Evolutionary conservation across 2,329 filamentous ascomycete species (phyloP).

Genomic region (Paraconiothyrium sp.): DNA sequence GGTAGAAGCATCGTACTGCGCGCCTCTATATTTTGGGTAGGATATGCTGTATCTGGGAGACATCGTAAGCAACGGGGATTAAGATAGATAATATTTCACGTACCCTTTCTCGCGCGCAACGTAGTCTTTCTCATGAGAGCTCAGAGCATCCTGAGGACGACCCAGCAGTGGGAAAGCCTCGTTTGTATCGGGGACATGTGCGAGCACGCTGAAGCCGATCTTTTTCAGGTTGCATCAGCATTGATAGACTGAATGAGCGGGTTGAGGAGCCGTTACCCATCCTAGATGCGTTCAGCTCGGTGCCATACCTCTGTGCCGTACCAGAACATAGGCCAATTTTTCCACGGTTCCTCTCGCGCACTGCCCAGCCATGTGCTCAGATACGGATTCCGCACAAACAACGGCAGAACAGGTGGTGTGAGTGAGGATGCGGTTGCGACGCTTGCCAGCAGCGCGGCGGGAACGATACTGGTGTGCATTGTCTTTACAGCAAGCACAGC

Average conservation of each 20-base stretch:
- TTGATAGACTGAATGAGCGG: background rate
- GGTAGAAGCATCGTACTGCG: constrained; percentile 74
- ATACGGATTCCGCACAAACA: constrained; percentile 62
- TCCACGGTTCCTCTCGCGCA: constrained; percentile 79
- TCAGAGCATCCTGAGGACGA: constrained; percentile 71
- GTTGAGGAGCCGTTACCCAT: background rate
- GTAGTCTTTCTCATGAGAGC: constrained; percentile 52
- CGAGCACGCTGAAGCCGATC: constrained; percentile 71
- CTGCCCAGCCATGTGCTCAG: constrained; percentile 66
- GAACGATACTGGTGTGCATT: constrained; percentile 40
- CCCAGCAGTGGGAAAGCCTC: constrained; percentile 72
- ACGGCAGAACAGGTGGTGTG: constrained; percentile 62
- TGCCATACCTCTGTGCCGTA: constrained; percentile 69
- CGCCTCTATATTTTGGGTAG: constrained; percentile 67
- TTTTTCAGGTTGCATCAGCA: constrained; percentile 37
- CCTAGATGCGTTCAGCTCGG: background rate
- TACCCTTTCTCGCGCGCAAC: constrained; percentile 48
- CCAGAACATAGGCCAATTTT: constrained; percentile 87
- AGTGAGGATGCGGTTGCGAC: constrained; percentile 61
- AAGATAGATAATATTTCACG: constrained; percentile 1
- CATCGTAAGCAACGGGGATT: no score
- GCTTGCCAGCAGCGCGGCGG: constrained; percentile 53
- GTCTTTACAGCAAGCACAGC: constrained; percentile 22
- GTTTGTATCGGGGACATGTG: constrained; percentile 67
- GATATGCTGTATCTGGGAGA: constrained; percentile 62